Evolutionary conservation across 1,284 basidiomycete species (phyloP).

Genomic region (Athelia sp.): DNA sequence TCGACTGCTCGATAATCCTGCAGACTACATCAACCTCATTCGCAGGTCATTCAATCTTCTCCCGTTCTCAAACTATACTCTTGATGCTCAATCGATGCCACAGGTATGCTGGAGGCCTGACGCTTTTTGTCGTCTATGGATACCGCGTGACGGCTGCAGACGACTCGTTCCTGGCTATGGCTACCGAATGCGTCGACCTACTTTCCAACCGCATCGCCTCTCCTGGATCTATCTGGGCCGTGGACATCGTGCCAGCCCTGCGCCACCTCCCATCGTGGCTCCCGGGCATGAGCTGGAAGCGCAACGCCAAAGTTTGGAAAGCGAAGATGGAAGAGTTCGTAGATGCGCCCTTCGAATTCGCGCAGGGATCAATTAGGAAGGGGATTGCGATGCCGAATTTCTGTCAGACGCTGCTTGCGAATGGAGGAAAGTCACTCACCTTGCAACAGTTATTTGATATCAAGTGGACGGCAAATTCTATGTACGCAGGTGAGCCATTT

Average conservation of each 20-base stretch:
- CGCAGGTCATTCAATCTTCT: too few relatives aligned
- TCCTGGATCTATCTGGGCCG: slow-evolving; percentile 64
- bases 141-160: slow-evolving; percentile 47
- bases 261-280: slow-evolving; percentile 40
- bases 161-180: slow-evolving; percentile 54
- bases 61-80: too few relatives aligned
- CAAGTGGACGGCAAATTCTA: slow-evolving; percentile 71
- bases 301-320: slow-evolving; percentile 57
- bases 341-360: slow-evolving; percentile 55
- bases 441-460: slow-evolving; percentile 51
- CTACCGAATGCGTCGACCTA: slow-evolving; percentile 55
- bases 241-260: slow-evolving; percentile 53
- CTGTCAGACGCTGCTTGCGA: slow-evolving; percentile 50
- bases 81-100: neutral
- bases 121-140: slow-evolving; percentile 60
- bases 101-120: slow-evolving; percentile 57
- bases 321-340: slow-evolving; percentile 63
- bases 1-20: slow-evolving; percentile 37
- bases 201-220: slow-evolving; percentile 61
- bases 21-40: slow-evolving; percentile 36
- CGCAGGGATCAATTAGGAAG: slow-evolving; percentile 42
- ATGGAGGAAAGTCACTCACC: slow-evolving; percentile 24
- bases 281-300: slow-evolving; percentile 43
- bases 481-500: slow-evolving; percentile 43
- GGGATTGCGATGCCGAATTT: slow-evolving; percentile 55